Evolutionary conservation across 192 early-diverging fungal genomes (phyloP).

Genomic region (Gryganskiella cystojenkinii): DNA sequence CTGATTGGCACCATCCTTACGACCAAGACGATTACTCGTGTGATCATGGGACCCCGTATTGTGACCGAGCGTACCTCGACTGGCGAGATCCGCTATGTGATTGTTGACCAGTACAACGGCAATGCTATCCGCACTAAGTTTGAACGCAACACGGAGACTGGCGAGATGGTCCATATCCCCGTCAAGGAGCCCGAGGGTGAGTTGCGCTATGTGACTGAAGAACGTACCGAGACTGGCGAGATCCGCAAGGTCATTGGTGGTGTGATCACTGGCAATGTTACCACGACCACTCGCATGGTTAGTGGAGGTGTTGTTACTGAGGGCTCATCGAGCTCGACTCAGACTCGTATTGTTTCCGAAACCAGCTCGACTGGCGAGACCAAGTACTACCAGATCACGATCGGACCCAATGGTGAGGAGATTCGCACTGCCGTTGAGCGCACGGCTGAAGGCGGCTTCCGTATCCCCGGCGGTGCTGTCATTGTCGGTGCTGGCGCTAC

Average conservation of each 20-base stretch:
- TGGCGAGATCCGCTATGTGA: conserved; percentile 47
- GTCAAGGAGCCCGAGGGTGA: conserved; percentile 55
- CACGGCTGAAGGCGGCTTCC: conserved; percentile 50
- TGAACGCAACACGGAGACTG: conserved; percentile 46
- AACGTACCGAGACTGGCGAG: conserved; percentile 46
- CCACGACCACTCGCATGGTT: conserved; percentile 37
- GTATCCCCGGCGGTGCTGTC: conserved; percentile 42
- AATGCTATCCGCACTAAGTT: conserved; percentile 54
- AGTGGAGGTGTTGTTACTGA: conserved; percentile 16
- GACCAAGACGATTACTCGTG: conserved; percentile 25
- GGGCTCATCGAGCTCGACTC: conserved; percentile 21
- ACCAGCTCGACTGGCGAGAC: conserved; percentile 24
- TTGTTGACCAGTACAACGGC: conserved; percentile 49
- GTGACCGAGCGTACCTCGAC: conserved; percentile 46
- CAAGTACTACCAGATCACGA: conserved; percentile 41
- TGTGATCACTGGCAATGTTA: conserved; percentile 51
- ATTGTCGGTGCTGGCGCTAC: conserved; percentile 49
- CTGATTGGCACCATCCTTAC: too few species aligned
- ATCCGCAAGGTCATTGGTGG: conserved; percentile 49
- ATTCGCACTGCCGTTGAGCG: conserved; percentile 49
- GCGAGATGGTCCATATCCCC: conserved; percentile 49
- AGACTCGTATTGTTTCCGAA: conserved; percentile 50
- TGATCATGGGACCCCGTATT: conserved; percentile 51
- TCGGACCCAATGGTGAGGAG: conserved; percentile 44
- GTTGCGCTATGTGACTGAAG: conserved; percentile 47